Conservation (phyloP, 148 eudicot genomes). For the Heliosperma pusillum region DNA sequence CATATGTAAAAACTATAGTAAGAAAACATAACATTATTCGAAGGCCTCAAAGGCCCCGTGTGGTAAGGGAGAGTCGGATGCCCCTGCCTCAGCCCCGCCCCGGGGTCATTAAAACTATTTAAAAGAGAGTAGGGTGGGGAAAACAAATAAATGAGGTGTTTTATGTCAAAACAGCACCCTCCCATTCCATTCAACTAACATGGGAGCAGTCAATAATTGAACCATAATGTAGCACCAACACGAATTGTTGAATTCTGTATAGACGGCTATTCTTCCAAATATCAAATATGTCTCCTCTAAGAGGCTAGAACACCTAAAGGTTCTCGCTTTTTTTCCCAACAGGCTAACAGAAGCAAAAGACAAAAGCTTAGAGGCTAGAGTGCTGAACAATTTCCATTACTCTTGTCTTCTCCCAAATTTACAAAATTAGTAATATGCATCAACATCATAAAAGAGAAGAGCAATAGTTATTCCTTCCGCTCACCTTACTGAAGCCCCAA, state of each 20-base stretch:
- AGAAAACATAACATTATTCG: no score
- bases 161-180: not conserved
- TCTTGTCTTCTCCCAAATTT: not conserved
- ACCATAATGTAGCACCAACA: not conserved
- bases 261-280: not conserved
- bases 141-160: not conserved
- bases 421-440: not conserved
- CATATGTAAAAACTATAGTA: no score
- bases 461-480: not conserved
- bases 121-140: not conserved
- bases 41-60: no score
- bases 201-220: not conserved
- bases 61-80: no score
- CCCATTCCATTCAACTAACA: not conserved
- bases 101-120: not conserved
- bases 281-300: not conserved
- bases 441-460: not conserved
- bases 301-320: not conserved
- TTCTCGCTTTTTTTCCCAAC: not conserved
- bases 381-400: not conserved
- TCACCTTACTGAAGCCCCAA: conserved; percentile 82
- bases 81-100: no score
- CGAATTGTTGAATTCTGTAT: not conserved
- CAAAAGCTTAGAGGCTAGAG: not conserved
- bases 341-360: not conserved